Percentiles rank a stretch among this genome's conserved stretches.
Evolutionary conservation across 306 rosid species (phyloP).

Genomic region (Cucumis melo): DNA sequence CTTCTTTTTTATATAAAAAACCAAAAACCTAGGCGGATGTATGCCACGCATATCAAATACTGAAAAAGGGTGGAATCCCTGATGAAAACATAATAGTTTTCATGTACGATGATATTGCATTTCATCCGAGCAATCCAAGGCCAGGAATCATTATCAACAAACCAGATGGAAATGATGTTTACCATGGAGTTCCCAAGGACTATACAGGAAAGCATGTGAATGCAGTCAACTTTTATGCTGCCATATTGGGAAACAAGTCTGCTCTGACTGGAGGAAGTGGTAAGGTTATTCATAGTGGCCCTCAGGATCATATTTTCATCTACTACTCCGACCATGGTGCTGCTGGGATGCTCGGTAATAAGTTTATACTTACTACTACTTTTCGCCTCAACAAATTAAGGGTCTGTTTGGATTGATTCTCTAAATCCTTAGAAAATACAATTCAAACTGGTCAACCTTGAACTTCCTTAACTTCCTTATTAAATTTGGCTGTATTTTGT

Average conservation of each 20-base stretch:
- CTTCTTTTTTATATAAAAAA: too few relatives aligned
- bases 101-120: slow-evolving; percentile 49
- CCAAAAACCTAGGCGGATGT: slow-evolving; percentile 26
- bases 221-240: slow-evolving; percentile 30
- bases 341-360: slow-evolving; percentile 26
- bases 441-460: too few relatives aligned
- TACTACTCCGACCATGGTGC: slow-evolving; percentile 49
- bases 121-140: slow-evolving; percentile 17
- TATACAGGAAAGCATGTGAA: slow-evolving; percentile 23
- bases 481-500: neutral
- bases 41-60: slow-evolving; percentile 43
- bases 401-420: too few relatives aligned
- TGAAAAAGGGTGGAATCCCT: slow-evolving; percentile 31
- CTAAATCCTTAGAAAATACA: too few relatives aligned
- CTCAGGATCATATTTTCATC: slow-evolving; percentile 45
- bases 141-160: slow-evolving; percentile 40
- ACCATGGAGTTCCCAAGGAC: slow-evolving; percentile 48
- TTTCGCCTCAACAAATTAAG: neutral
- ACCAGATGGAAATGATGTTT: slow-evolving; percentile 29
- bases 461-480: neutral
- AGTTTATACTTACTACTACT: neutral
- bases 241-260: slow-evolving; percentile 35
- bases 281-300: slow-evolving; percentile 45
- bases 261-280: slow-evolving; percentile 54
- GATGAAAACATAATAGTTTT: slow-evolving; percentile 44